Percentiles rank a stretch among this genome's conserved stretches.
Evolutionary conservation across 2,329 filamentous ascomycete species (phyloP).

Genomic region (Aspergillus hortae): DNA sequence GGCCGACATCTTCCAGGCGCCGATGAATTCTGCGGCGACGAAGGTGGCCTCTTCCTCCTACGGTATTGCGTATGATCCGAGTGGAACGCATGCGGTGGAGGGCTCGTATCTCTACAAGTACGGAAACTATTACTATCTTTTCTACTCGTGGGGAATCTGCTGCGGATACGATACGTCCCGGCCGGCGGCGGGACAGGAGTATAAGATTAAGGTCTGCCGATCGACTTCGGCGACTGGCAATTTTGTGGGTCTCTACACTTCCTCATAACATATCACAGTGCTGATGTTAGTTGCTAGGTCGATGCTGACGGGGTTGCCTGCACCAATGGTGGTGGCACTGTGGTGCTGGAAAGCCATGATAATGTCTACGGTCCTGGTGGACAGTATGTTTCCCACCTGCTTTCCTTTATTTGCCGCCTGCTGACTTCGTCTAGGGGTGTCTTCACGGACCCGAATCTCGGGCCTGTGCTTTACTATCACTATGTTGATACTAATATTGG

Average conservation of each 20-base stretch:
- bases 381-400: conserved; percentile 47
- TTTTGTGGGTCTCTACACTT: conserved; percentile 43
- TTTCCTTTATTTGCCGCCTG: not conserved
- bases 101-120: conserved; percentile 55
- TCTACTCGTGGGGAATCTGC: conserved; percentile 60
- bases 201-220: conserved; percentile 64
- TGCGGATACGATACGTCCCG: conserved; percentile 53
- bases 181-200: conserved; percentile 59
- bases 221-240: conserved; percentile 49
- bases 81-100: conserved; percentile 53
- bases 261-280: not conserved
- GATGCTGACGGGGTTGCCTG: conserved; percentile 55
- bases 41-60: conserved; percentile 33
- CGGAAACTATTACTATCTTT: conserved; percentile 60
- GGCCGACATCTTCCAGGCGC: conserved; percentile 60
- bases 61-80: conserved; percentile 54
- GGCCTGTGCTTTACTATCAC: conserved; percentile 58
- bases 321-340: conserved; percentile 55
- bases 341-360: conserved; percentile 58
- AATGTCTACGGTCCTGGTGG: conserved; percentile 63
- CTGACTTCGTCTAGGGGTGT: conserved; percentile 20
- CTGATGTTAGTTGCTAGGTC: conserved; percentile 21
- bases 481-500: conserved; percentile 53
- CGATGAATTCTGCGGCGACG: conserved; percentile 40
- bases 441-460: conserved; percentile 26